Conservation (phyloP, 805 yeast species). For the Ogataea corticis region DNA sequence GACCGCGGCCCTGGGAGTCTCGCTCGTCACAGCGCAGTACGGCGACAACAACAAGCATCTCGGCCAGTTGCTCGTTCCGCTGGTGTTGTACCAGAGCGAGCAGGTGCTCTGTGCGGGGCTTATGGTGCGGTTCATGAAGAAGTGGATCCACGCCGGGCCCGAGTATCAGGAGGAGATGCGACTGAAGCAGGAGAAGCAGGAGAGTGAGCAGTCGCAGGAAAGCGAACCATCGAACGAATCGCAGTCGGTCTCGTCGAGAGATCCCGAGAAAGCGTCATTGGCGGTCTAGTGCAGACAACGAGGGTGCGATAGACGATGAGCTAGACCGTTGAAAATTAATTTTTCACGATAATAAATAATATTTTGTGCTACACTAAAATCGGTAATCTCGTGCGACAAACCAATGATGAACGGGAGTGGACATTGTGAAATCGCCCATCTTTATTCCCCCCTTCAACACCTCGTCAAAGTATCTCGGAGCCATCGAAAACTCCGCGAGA, state of each 20-base stretch:
- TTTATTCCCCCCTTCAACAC: constrained; percentile 1
- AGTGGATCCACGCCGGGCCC: constrained; percentile 56
- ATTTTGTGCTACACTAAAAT: background rate
- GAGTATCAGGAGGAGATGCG: constrained; percentile 11
- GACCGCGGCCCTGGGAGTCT: constrained; percentile 90
- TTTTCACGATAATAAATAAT: background rate
- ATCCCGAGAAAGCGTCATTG: background rate
- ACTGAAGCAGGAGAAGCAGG: constrained; percentile 2
- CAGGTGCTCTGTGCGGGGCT: constrained; percentile 83
- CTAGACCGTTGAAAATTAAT: background rate
- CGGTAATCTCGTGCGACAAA: background rate
- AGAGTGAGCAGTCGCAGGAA: background rate
- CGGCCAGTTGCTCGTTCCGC: constrained; percentile 75
- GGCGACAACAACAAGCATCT: constrained; percentile 60
- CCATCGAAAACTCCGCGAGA: constrained; percentile 3
- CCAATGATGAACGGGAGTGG: background rate
- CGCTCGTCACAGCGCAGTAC: constrained; percentile 64
- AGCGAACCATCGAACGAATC: background rate
- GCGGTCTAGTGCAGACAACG: too few species aligned
- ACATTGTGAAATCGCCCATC: background rate
- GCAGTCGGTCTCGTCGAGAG: background rate
- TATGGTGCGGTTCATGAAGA: constrained; percentile 62
- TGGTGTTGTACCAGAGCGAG: constrained; percentile 83
- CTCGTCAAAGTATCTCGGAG: constrained; percentile 5
- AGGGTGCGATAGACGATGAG: too few species aligned